A percentile compares a stretch with the other conserved stretches of the same genome.
These are phyloP conservation scores for Colletotrichum spaethianum DNA, from an alignment of 2,329 filamentous ascomycete genomes.

Conservation along the genomic window DNA sequence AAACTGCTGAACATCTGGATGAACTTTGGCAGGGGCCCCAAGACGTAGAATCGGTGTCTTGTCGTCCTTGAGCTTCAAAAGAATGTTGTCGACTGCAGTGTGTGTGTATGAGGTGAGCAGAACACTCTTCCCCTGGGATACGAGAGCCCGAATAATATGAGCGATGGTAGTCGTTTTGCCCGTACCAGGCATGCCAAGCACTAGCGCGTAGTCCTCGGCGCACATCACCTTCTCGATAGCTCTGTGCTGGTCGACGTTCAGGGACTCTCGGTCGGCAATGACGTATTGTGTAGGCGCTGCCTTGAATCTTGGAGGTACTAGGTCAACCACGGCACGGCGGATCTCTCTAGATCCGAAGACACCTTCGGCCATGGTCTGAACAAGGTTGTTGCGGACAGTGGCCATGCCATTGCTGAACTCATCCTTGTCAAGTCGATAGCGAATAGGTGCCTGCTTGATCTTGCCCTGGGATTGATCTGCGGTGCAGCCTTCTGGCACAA, in stretches of 20 bases:
- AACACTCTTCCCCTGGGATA: slow-evolving; percentile 91
- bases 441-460: slow-evolving; percentile 68
- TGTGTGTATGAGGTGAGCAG: slow-evolving; percentile 96
- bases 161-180: slow-evolving; percentile 99
- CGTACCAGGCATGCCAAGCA: slow-evolving; percentile 97
- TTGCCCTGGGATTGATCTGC: slow-evolving; percentile 66
- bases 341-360: slow-evolving; percentile 80
- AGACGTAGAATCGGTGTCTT: slow-evolving; percentile 86
- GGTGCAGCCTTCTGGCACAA: slow-evolving; percentile 70
- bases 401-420: slow-evolving; percentile 99
- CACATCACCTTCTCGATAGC: slow-evolving; percentile 97
- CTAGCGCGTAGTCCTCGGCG: slow-evolving; percentile 94
- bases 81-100: slow-evolving; percentile 97
- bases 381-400: slow-evolving; percentile 91
- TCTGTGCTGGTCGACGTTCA: slow-evolving; percentile 89
- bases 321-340: slow-evolving; percentile 85
- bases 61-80: slow-evolving; percentile 89
- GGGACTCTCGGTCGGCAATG: slow-evolving; percentile 72
- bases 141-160: slow-evolving; percentile 93
- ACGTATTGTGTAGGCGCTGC: slow-evolving; percentile 73
- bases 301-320: slow-evolving; percentile 81
- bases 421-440: slow-evolving; percentile 94
- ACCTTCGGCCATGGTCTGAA: slow-evolving; percentile 90
- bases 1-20: slow-evolving; percentile 89
- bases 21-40: slow-evolving; percentile 87